Base-by-base conservation (phyloP, 345 rosid genomes). In the Gossypium bickii region DNA sequence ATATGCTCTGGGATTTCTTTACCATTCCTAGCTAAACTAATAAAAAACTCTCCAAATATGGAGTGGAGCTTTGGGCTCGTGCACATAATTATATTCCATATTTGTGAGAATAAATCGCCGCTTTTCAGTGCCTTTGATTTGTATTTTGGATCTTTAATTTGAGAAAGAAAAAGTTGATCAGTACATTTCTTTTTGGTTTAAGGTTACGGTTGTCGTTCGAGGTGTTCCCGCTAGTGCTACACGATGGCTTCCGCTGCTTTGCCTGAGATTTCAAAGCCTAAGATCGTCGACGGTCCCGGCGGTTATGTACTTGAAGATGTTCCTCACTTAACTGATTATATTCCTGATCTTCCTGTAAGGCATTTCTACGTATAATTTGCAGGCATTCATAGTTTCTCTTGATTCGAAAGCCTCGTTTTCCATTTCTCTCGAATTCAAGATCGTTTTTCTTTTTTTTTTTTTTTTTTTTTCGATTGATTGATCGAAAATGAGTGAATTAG, bases 241-340 rank as follows among this genome's bases (percentile, higher is more conserved):
- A 41, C 7, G 41, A 77, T 83, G 81, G 75, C 58, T 48, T 43
- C 64, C 13, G 3, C 52, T 38, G 25, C 24, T n/a, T 41, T 43
- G 16, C 8, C 73, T 48, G 80, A 44, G 55, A 69, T 70, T 64
- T 29, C 57, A 47, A 67, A 73, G 57, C 85, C 80, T 11, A 91
- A 93, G 86, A 78, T 87, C 78, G 76, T 87, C 17, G 78, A 69
- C 67, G 98, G 98, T 56, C 79, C 89, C 62, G 83, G 71, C 60
- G 98, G 96, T 79, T 95, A 93, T 70, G 74, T 95, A 69, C 91
- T 95, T 20, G 86, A 95, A 76, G 99, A 95, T 72, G 98, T 95
- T 81, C 99, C 99, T 70, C 99, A 93, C 79, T 86, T 95, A 60
- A 41, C 81, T 24, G 98, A 95, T 83, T 92, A 91, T 80, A 79